Base-by-base conservation (phyloP, 2,329 filamentous ascomycete genomes). In the Fusarium nelsonii region DNA sequence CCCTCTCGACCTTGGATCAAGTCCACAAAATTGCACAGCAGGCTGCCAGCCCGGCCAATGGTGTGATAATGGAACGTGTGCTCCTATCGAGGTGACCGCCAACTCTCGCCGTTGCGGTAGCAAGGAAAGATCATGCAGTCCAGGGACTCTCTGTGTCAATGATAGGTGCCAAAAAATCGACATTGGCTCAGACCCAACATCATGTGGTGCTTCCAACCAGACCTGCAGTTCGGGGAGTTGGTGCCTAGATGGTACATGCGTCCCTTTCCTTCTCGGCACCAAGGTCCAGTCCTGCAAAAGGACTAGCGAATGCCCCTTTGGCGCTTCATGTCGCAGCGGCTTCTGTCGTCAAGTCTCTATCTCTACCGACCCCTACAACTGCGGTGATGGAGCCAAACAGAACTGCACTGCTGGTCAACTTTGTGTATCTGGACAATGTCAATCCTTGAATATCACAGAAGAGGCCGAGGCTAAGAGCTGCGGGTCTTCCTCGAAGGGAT, bases 81-180 rank as follows among this genome's bases (percentile, higher is more conserved):
- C 40, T 2, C 44, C 69, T 6, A 72, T 72, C 2, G 56, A 68
- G 26, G 48, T 72, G 30, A 40, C 33, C 10, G 45, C 56, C 39
- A 60, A 70, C 34, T 50, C 67, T 4, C 66, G 63, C 10, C 52
- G 32, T 30, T 72, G 69, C 16, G 69, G 63, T 3, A 28, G 8
- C 2, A 14, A 36, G 1, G 33, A 44, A 15, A 46, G 28, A 12
- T 1, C 16, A 18, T 72, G 69, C 6, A 34, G 6, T 4, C 50
- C 69, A 7, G 69, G 69, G 26, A 48, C 51, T 15, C 58, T 72
- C 12, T 72, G 69, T 30, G 50, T 72, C 36, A 72, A 72, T 26
- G 59, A 50, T 0, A 37, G 12, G 26, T 72, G 69, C 15, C 58
- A 69, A 23, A 56, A 54, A 20, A 51, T 70, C 37, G 39, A 62